A percentile compares a stretch with the other conserved stretches of the same genome.
phyloP scores from a whole-genome alignment of 805 yeast species.

The Saturnispora gosingensis region DNA sequence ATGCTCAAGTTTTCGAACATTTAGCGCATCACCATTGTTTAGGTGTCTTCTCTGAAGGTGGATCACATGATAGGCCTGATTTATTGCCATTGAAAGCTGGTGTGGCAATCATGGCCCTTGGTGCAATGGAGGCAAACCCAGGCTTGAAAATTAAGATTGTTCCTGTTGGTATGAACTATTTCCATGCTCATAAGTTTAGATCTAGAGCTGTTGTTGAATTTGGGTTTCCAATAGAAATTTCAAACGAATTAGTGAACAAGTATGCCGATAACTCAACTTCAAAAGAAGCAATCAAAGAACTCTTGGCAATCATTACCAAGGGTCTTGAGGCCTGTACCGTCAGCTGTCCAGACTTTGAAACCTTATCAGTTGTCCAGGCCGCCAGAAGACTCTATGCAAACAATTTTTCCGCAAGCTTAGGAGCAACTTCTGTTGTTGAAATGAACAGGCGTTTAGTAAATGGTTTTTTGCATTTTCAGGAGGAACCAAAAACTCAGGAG shows the following conservation, averaged over 20 bases:
- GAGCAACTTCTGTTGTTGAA: constrained; percentile 78
- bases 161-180: constrained; percentile 96
- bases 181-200: constrained; percentile 91
- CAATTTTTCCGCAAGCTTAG: constrained; percentile 59
- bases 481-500: constrained; percentile 56
- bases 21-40: constrained; percentile 70
- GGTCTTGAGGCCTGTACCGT: constrained; percentile 82
- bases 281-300: constrained; percentile 62
- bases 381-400: constrained; percentile 83
- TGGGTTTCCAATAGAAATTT: constrained; percentile 75
- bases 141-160: constrained; percentile 75
- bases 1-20: constrained; percentile 76
- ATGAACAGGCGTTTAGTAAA: constrained; percentile 79
- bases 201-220: constrained; percentile 93
- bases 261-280: constrained; percentile 53
- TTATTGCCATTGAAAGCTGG: constrained; percentile 92
- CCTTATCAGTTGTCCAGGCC: constrained; percentile 81
- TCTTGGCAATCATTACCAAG: constrained; percentile 60
- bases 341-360: constrained; percentile 81
- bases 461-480: constrained; percentile 68
- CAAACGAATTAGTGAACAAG: constrained; percentile 49
- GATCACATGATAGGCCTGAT: constrained; percentile 92
- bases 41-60: constrained; percentile 97
- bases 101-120: constrained; percentile 95
- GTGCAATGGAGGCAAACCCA: constrained; percentile 77